These are phyloP conservation scores for Prunus dulcis DNA, from an alignment of 306 rosid genomes.

Conservation along the genomic window DNA sequence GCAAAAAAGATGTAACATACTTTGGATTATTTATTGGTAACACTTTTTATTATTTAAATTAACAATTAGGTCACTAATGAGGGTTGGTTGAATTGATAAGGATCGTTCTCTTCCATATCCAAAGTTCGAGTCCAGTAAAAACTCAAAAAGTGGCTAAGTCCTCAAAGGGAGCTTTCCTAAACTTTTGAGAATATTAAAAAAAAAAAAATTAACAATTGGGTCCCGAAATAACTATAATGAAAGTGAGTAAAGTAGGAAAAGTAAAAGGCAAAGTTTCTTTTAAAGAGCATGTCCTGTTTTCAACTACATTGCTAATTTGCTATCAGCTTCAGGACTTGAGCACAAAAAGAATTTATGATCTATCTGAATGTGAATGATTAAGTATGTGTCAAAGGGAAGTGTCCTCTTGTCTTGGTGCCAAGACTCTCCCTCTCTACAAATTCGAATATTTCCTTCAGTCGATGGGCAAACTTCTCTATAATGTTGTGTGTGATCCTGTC, in stretches of 20 bases:
- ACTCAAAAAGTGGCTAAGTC: no score
- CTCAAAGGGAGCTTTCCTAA: no score
- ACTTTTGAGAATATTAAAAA: no score
- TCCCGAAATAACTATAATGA: neutral
- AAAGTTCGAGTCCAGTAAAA: no score
- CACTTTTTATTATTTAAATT: neutral
- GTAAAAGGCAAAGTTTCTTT: neutral
- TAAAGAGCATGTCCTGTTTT: neutral
- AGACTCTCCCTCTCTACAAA: slow-evolving; percentile 52
- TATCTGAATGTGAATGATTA: neutral
- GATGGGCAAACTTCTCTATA: slow-evolving; percentile 40
- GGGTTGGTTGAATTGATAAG: fast-evolving
- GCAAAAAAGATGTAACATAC: neutral
- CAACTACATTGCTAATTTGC: neutral
- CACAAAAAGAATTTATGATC: neutral
- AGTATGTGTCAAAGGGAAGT: neutral
- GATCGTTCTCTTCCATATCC: no score
- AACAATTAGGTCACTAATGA: no score
- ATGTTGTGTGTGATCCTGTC: slow-evolving; percentile 58
- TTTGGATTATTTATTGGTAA: neutral
- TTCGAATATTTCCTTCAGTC: slow-evolving; percentile 51
- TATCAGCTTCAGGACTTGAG: neutral
- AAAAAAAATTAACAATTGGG: no score
- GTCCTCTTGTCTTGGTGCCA: slow-evolving; percentile 14
- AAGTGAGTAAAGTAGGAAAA: neutral